These are phyloP conservation scores for Fraxinus angustifolia DNA, from an alignment of 305 asterid species.

Conservation along the genomic window DNA sequence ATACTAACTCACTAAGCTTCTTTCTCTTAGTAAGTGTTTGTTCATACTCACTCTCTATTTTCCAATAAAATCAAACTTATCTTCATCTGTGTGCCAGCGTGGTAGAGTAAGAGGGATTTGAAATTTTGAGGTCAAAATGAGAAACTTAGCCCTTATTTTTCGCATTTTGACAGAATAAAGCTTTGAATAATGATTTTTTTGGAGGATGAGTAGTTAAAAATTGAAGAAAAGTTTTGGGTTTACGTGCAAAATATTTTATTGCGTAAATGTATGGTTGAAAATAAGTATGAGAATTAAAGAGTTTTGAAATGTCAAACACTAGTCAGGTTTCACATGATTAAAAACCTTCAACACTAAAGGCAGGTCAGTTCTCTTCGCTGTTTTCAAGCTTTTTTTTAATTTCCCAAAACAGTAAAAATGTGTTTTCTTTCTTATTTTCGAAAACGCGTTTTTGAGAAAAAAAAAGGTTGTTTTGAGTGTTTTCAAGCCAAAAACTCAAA, in stretches of 20 bases:
- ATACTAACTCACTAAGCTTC: background rate
- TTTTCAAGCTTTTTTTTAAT: too few relatives aligned
- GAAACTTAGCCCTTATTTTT: background rate
- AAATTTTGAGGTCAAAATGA: constrained; percentile 8
- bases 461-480: too few relatives aligned
- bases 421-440: too few relatives aligned
- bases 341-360: background rate
- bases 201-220: background rate
- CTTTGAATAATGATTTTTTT: background rate
- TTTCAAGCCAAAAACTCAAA: too few relatives aligned
- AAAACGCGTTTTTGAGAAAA: too few relatives aligned
- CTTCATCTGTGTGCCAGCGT: background rate
- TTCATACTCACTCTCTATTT: background rate
- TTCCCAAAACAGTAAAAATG: too few relatives aligned
- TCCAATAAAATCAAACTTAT: constrained; percentile 5
- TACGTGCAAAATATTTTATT: background rate
- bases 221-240: background rate
- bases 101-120: background rate
- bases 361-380: too few relatives aligned
- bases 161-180: background rate
- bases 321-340: background rate
- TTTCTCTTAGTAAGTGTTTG: background rate
- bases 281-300: background rate
- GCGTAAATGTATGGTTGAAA: background rate
- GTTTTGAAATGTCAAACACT: background rate